Base-by-base conservation (phyloP, 495 filamentous ascomycete genomes). In the Cryomyces minteri region DNA sequence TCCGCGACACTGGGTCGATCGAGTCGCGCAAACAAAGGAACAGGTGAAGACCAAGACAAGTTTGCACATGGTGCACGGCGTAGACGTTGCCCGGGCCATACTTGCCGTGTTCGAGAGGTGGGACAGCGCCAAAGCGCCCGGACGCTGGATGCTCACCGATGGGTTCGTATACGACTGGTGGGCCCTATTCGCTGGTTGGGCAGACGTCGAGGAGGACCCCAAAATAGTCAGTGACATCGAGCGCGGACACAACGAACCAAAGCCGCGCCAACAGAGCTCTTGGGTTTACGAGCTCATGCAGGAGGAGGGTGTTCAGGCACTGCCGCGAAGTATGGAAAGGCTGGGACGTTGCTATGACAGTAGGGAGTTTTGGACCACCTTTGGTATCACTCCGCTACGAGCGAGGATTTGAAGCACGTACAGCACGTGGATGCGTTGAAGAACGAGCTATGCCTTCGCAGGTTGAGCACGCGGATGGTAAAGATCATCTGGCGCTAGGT, bases 211-310 rank as follows among this genome's bases (percentile, higher is more conserved):
- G 30, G 47, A 50, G 28, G 50, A 59, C 25, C 51, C 51, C 1
- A 49, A 61, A 25, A 54, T 38, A 5, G 60, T 62, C 32, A 41
- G 43, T 45, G 53, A 62, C 7, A 32, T 34, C n/a, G 31, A 41
- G 33, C n/a, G 4, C 12, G 25, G 11, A 31, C 41, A 1, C 5
- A 31, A 37, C 40, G 45, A 52, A 32, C 43, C 52, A 29, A 18
- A 49, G 52, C 52, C 56, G 43, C 60, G 52, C 43, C 57, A 67
- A 37, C 64, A 72, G 58, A 65, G 66, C 43, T 58, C 53, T 49
- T 82, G 79, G 79, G 76, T 80, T 28, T 59, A 58, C 25, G 79
- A 82, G 58, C 53, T 80, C 51, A 77, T 82, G 76, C 43, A 52
- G 25, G 77, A 81, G 58, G 61, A 71, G 44, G 64, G 64, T 4